Percentiles rank a stretch among this genome's conserved stretches.
phyloP scores from a whole-genome alignment of 2,329 filamentous ascomycete species.

The Exophiala aquamarina region DNA sequence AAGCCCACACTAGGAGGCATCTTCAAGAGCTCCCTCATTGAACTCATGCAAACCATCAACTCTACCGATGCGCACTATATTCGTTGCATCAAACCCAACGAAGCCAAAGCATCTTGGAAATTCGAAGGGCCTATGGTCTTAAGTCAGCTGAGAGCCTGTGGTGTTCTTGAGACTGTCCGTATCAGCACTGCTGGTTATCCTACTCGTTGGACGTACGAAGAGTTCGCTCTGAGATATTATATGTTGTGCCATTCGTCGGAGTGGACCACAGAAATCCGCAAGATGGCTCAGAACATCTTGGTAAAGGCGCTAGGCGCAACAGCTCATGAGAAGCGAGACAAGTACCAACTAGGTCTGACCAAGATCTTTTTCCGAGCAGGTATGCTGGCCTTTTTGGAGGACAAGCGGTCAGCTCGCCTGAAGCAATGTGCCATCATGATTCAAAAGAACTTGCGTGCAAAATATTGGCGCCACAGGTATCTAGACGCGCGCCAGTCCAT shows the following conservation, averaged over 20 bases:
- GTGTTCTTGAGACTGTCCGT: conserved; percentile 96
- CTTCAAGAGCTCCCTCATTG: conserved; percentile 97
- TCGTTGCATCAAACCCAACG: conserved; percentile 97
- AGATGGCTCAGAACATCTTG: conserved; percentile 92
- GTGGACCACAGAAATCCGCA: conserved; percentile 90
- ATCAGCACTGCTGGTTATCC: conserved; percentile 98
- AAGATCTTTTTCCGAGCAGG: conserved; percentile 99
- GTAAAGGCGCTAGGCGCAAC: conserved; percentile 81
- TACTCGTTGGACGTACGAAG: conserved; percentile 97
- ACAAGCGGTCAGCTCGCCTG: conserved; percentile 82
- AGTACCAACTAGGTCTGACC: conserved; percentile 94
- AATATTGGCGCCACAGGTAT: conserved; percentile 91
- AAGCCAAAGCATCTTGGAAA: conserved; percentile 94
- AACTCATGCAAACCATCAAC: conserved; percentile 97
- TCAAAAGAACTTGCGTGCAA: conserved; percentile 94
- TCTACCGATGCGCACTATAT: conserved; percentile 99
- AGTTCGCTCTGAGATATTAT: conserved; percentile 96
- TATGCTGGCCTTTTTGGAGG: conserved; percentile 97
- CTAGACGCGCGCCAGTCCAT: conserved; percentile 82
- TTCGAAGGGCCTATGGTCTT: conserved; percentile 99
- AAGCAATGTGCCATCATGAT: conserved; percentile 97
- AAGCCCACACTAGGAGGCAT: conserved; percentile 98
- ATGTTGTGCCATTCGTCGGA: conserved; percentile 88
- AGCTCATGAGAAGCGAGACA: conserved; percentile 74
- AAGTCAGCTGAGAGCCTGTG: conserved; percentile 93